Evolutionary conservation across 2,329 filamentous ascomycete species (phyloP).

Genomic region (Hymenoscyphus linearis): DNA sequence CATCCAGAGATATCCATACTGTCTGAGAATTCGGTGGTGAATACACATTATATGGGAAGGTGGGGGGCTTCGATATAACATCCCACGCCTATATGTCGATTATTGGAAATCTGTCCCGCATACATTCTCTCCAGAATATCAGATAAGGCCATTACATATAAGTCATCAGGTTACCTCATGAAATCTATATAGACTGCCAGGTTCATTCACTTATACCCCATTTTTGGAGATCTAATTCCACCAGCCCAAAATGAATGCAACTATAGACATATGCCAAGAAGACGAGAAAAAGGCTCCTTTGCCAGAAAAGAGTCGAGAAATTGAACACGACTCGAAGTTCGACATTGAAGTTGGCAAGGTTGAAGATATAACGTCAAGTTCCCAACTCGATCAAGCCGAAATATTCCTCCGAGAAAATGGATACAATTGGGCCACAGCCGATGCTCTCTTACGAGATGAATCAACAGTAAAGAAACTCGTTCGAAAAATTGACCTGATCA

Average conservation of each 20-base stretch:
- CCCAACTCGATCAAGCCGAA: conserved; percentile 43
- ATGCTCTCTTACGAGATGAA: conserved; percentile 41
- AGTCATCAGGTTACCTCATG: neutral
- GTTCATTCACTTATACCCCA: neutral
- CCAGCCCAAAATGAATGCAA: neutral
- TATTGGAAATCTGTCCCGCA: neutral
- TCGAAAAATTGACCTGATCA: conserved; percentile 43
- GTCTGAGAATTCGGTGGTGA: no score
- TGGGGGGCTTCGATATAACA: no score
- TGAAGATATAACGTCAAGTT: neutral
- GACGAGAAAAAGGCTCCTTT: neutral
- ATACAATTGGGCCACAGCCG: conserved; percentile 38
- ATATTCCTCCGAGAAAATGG: conserved; percentile 45
- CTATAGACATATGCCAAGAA: neutral
- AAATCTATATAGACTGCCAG: neutral
- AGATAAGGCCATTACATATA: neutral
- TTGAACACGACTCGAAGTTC: neutral
- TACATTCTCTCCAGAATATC: neutral
- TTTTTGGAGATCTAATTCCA: neutral
- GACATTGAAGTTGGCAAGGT: neutral
- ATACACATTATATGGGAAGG: no score
- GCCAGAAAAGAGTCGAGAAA: neutral
- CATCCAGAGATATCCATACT: no score
- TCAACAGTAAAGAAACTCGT: conserved; percentile 30
- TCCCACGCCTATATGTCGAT: neutral